Percentiles rank a stretch among this genome's conserved stretches.
Conservation (phyloP, 345 rosid species). For the Eucalyptus melliodora region DNA sequence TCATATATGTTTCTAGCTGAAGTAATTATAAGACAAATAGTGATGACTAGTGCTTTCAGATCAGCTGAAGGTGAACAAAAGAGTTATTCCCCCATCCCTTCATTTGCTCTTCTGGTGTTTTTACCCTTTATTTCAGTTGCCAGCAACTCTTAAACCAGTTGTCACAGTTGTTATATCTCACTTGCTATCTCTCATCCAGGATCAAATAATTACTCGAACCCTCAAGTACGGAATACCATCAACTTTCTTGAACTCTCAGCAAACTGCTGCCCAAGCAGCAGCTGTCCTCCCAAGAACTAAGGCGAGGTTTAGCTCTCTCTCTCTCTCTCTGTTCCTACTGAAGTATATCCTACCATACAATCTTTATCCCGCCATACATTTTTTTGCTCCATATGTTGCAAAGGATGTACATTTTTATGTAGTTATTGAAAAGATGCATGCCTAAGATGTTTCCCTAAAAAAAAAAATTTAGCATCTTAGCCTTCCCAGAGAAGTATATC, state of each 20-base stretch:
- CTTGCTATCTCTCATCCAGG: slow-evolving; percentile 81
- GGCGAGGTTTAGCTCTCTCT: too few species aligned
- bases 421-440: background rate
- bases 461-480: background rate
- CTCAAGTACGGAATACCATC: slow-evolving; percentile 83
- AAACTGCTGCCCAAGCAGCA: slow-evolving; percentile 16
- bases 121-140: too few species aligned
- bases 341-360: too few species aligned
- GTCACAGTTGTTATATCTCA: slow-evolving; percentile 86
- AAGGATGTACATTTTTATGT: background rate
- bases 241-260: slow-evolving; percentile 79
- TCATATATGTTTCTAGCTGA: too few species aligned
- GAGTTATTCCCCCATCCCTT: too few species aligned
- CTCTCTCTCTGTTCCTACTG: too few species aligned
- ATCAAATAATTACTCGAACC: slow-evolving; percentile 75
- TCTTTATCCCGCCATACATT: background rate
- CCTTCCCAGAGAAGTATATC: background rate
- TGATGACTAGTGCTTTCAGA: too few species aligned
- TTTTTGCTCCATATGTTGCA: background rate
- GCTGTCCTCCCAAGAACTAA: too few species aligned
- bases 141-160: slow-evolving; percentile 74
- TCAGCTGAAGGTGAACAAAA: too few species aligned
- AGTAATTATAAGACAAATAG: too few species aligned
- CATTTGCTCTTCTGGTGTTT: too few species aligned
- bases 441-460: background rate